Percentiles rank a stretch among this genome's conserved stretches.
Conservation (phyloP, 2,329 filamentous ascomycete genomes). For the Aspergillus japonicus region DNA sequence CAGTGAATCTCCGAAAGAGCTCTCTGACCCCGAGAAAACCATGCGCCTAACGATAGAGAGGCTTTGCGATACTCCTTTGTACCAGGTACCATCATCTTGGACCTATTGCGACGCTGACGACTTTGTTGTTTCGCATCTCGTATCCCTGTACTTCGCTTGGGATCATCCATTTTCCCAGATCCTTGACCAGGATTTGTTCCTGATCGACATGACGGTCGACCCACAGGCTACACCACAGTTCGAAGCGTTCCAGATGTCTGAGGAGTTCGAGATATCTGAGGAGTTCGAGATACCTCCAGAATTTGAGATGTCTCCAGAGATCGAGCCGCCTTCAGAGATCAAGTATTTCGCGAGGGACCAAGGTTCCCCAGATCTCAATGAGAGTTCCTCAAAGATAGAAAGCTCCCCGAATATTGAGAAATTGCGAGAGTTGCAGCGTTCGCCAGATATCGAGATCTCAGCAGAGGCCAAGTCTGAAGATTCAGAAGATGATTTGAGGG, state of each 20-base stretch:
- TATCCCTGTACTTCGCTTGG: conserved; percentile 93
- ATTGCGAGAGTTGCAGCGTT: not conserved
- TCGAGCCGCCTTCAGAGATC: not conserved
- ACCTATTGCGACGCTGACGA: conserved; percentile 75
- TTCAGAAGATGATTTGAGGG: not conserved
- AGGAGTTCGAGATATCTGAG: too few species aligned
- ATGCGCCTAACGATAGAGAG: conserved; percentile 33
- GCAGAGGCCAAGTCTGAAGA: not conserved
- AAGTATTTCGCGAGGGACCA: too few species aligned
- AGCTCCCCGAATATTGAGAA: not conserved
- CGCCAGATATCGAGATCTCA: not conserved
- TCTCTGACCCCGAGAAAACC: conserved; percentile 15
- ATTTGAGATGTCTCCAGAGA: not conserved
- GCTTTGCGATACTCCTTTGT: conserved; percentile 37
- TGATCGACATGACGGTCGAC: conserved; percentile 48
- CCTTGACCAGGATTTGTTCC: conserved; percentile 74
- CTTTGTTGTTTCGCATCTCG: conserved; percentile 73
- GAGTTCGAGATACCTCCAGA: too few species aligned
- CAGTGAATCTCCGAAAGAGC: conserved; percentile 6
- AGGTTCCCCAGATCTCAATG: too few species aligned
- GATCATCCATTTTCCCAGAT: conserved; percentile 84
- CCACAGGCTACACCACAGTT: not conserved
- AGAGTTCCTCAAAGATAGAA: too few species aligned
- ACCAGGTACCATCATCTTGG: conserved; percentile 55
- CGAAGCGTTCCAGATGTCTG: not conserved